Evolutionary conservation across 2,329 filamentous ascomycete genomes (phyloP), one percentile per base, ranked within the genome.

Genomic region (Exophiala phaeomuriformis): DNA sequence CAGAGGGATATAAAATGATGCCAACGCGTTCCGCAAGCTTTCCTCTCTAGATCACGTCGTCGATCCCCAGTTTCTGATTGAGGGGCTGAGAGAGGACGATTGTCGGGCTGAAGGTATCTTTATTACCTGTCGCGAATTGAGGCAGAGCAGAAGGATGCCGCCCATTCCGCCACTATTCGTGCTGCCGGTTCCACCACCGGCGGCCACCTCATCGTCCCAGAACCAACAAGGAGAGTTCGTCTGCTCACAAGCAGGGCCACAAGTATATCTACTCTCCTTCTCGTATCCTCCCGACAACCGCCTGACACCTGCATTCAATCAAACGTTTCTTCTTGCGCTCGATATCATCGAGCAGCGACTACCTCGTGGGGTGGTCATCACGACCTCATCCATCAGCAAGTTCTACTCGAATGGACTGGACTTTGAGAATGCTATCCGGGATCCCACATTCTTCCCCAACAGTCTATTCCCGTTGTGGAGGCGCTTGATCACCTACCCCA

Each of bases 361-460:
- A 63, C 75, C 79, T 0, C 78, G 79, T n/a, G 88, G 88, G 49
- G 86, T 90, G 4, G 76, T 93, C 9, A 74, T 90, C 54, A 91
- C 87, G 3, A 91, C 87, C 0, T 86, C 83, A 40, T 80, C 77
- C 45, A 85, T 90, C 54, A 67, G 74, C 48, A 93, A 93, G 66
- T 91, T 91, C 75, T 93, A 86, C 73, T 61, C 56, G 68, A 91
- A 91, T 70, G 88, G 88, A 0, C 77, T 93, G n/a, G 86, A 93
- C 67, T 78, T 90, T 9, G 76, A 81, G 37, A 79, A 86, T 65
- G 84, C 82, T n/a, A 64, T 75, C 33, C 68, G 71, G 31, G 80
- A 79, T 0, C 75, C 80, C 1, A 75, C 75, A 2, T 91, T 86
- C 73, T 81, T 82, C 63, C 71, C 79, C 1, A 67, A 75, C 8